Conservation (phyloP, 257 asterid species). For the Galeopsis tetrahit region DNA sequence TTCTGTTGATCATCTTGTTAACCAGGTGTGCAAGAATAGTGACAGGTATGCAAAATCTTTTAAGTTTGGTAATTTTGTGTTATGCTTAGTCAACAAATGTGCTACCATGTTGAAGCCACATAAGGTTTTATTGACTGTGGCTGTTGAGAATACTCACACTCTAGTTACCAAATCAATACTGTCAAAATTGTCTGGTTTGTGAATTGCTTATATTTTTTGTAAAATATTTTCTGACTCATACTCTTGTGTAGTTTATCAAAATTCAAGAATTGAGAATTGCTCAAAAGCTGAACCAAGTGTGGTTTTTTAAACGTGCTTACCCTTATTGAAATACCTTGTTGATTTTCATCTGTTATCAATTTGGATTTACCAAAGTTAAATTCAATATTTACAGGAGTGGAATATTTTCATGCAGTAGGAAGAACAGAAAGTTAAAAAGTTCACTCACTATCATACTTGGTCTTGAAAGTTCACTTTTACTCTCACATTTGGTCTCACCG, state of each 20-base stretch:
- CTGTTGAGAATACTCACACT: conserved; percentile 61
- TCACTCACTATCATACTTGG: too few species aligned
- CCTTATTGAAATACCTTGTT: neutral
- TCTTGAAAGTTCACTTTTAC: too few species aligned
- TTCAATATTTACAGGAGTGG: neutral
- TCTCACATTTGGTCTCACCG: too few species aligned
- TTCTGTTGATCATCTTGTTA: conserved; percentile 50
- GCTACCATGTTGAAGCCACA: conserved; percentile 62
- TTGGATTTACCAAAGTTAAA: neutral
- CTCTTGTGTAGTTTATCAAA: neutral
- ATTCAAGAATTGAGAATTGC: neutral
- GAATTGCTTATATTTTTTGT: conserved; percentile 28
- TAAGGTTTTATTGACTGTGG: conserved; percentile 47
- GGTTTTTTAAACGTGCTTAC: conserved; percentile 12
- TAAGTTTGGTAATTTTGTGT: conserved; percentile 67
- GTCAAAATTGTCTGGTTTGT: conserved; percentile 63
- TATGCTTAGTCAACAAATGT: conserved; percentile 72
- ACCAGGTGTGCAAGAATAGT: conserved; percentile 45
- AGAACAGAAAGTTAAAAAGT: too few species aligned
- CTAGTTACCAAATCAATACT: conserved; percentile 70
- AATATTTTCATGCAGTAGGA: too few species aligned
- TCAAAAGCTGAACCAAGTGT: neutral
- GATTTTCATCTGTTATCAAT: neutral
- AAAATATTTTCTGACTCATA: neutral
- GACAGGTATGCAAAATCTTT: conserved; percentile 59